Percentiles rank a stretch among this genome's conserved stretches.
Conservation (phyloP, 495 filamentous ascomycete species). For the Lasiosphaeria ovina region DNA sequence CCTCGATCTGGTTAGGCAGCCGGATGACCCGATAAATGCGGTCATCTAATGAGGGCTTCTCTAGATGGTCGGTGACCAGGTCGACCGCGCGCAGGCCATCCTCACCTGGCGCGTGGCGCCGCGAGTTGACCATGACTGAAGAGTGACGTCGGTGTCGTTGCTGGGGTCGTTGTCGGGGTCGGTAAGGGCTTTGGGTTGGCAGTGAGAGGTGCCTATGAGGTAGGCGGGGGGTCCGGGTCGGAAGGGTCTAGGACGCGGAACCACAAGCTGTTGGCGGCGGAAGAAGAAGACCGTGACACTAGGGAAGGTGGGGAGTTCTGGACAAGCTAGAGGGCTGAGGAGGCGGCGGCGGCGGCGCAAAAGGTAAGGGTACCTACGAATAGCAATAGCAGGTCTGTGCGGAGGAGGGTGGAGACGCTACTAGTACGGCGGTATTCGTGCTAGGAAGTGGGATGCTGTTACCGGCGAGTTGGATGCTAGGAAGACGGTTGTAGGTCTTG, state of each 20-base stretch:
- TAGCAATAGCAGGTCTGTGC: conserved; percentile 24
- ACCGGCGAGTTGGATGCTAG: conserved; percentile 29
- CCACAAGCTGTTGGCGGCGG: not conserved
- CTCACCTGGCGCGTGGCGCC: conserved; percentile 23
- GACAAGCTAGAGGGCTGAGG: not conserved
- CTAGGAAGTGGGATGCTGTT: conserved; percentile 6
- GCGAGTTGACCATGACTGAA: conserved; percentile 25
- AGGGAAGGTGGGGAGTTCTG: conserved; percentile 3
- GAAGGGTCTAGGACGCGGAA: conserved; percentile 2
- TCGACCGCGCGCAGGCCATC: conserved; percentile 49
- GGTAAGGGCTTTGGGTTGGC: not conserved
- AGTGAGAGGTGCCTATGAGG: not conserved
- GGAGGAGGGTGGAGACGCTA: conserved; percentile 25
- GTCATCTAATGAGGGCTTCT: conserved; percentile 86
- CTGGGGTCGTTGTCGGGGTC: conserved; percentile 10
- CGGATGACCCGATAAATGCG: conserved; percentile 84
- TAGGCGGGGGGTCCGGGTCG: conserved; percentile 12
- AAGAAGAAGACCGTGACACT: conserved; percentile 7
- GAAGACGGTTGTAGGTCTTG: conserved; percentile 17
- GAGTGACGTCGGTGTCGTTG: conserved; percentile 2
- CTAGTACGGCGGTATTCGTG: conserved; percentile 1
- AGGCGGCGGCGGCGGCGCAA: conserved; percentile 3
- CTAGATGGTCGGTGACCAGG: conserved; percentile 73
- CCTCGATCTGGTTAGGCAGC: conserved; percentile 88
- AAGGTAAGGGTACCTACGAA: not conserved